Evolutionary conservation across 352 stramenopile genomes (phyloP).

Genomic region (Phytophthora hibernalis): DNA sequence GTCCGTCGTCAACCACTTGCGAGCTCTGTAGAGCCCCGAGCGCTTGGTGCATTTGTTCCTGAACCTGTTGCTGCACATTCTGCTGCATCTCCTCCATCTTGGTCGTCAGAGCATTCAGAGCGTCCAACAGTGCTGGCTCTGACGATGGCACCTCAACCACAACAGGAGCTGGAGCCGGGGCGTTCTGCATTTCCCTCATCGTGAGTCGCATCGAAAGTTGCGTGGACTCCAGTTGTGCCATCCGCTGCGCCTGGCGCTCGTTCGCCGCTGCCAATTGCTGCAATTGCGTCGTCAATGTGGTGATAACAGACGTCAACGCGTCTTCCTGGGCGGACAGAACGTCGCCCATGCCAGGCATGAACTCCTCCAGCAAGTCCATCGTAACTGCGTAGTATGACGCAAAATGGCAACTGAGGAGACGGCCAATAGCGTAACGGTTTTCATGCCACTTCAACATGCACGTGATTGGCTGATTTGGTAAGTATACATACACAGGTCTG

Average conservation of each 20-base stretch:
- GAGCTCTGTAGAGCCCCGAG: constrained; percentile 9
- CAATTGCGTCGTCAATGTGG: constrained; percentile 60
- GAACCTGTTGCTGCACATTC: constrained; percentile 36
- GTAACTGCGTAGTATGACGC: no score
- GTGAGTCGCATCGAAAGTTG: constrained; percentile 37
- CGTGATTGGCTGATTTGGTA: no score
- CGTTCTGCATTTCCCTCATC: constrained; percentile 35
- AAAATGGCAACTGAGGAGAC: constrained; percentile 6
- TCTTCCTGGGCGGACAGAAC: constrained; percentile 69
- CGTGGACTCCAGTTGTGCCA: constrained; percentile 47
- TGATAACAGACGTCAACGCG: constrained; percentile 60
- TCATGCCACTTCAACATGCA: constrained; percentile 15
- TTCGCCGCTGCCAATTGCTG: constrained; percentile 52
- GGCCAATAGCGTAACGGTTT: constrained; percentile 4
- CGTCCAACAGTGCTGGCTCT: constrained; percentile 17
- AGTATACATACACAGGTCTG: no score
- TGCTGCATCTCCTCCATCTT: constrained; percentile 35
- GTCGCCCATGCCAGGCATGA: constrained; percentile 70
- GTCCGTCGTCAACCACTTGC: constrained; percentile 27
- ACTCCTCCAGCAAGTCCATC: constrained; percentile 72
- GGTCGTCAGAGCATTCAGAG: constrained; percentile 17
- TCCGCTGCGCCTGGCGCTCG: constrained; percentile 37
- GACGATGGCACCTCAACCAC: constrained; percentile 30
- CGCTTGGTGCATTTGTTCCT: constrained; percentile 26
- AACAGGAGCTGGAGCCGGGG: constrained; percentile 22